Evolutionary conservation across 176 grass and related monocot genomes (phyloP), one percentile per base, ranked within the genome.

Genomic region (Oryza glaberrima): DNA sequence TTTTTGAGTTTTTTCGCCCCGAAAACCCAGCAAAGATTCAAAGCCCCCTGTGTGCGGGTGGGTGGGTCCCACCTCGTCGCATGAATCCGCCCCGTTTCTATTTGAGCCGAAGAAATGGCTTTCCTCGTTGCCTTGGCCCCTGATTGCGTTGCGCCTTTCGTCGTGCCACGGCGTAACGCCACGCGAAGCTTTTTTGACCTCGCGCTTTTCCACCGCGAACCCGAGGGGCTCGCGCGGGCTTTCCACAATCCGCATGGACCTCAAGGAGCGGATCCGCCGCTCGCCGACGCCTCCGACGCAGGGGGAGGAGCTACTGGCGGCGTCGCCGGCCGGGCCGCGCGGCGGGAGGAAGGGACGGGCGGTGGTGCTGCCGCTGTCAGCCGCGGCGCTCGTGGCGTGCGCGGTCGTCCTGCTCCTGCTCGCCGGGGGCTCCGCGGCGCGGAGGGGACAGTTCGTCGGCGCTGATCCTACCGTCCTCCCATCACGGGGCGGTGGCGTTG

Each of bases 201-300:
- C 16, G 52, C 40, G 47, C 67, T 71, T 70, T 26, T 15, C 32
- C 5, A 14, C 76, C 41, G 11, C 45, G 45, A 28, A 32, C 9
- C 63, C 43, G 26, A 56, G 17, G 52, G 52, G 52, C 6, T 56
- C 52, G 54, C 17, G 54, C 54, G 54, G 54, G 54, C 19, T 58
- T 58, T 58, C 54, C 19, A 16, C 49, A 16, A 17, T 52, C 70
- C 67, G 17, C 75, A 90, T 90, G 88, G 84, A 87, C 84, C 52
- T 90, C 69, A 90, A 90, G 88, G 88, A 90, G 84, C 84, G 88
- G 84, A 87, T 90, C 88, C 88, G 84, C 75, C 80, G 75, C 74
- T 43, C 84, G 46, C 58, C 88, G 51, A 15, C 70, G 70, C 14
- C 7, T 54, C 0, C 32, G 36, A 38, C 36, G 30, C 11, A 46